These are phyloP conservation scores for Carallia brachiata DNA, from an alignment of 345 rosid species.

Conservation along the genomic window DNA sequence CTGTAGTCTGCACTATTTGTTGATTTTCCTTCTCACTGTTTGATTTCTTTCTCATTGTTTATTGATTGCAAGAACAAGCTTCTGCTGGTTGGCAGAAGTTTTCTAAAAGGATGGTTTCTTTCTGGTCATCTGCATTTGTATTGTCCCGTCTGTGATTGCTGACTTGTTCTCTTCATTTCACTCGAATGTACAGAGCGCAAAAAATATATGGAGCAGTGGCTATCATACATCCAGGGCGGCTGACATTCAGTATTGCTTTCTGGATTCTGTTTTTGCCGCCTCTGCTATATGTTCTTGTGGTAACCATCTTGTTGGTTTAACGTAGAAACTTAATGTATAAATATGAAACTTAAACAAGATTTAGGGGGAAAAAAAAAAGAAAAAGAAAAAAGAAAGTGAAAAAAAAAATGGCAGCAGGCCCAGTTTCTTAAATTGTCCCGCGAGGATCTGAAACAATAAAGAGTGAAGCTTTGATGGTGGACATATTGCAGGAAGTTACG, in stretches of 20 bases:
- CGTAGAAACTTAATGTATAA: slow-evolving; percentile 14
- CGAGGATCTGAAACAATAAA: slow-evolving; percentile 1
- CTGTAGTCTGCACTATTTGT: neutral
- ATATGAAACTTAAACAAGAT: neutral
- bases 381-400: neutral
- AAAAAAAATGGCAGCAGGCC: neutral
- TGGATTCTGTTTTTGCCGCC: neutral
- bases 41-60: neutral
- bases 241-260: slow-evolving; percentile 18
- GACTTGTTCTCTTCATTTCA: neutral
- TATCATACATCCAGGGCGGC: slow-evolving; percentile 45
- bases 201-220: slow-evolving; percentile 62
- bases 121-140: no score
- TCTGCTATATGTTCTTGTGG: slow-evolving; percentile 13
- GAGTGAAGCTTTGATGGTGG: neutral
- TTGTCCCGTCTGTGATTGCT: neutral
- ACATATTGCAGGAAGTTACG: neutral
- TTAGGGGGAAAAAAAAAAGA: neutral
- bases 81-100: neutral
- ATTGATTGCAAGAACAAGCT: neutral
- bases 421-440: slow-evolving; percentile 7
- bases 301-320: neutral
- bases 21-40: neutral
- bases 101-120: neutral
- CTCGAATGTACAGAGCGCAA: slow-evolving; percentile 47